These are phyloP conservation scores for Sporothrix euskadiensis DNA, from an alignment of 2,329 filamentous ascomycete genomes.

Conservation along the genomic window DNA sequence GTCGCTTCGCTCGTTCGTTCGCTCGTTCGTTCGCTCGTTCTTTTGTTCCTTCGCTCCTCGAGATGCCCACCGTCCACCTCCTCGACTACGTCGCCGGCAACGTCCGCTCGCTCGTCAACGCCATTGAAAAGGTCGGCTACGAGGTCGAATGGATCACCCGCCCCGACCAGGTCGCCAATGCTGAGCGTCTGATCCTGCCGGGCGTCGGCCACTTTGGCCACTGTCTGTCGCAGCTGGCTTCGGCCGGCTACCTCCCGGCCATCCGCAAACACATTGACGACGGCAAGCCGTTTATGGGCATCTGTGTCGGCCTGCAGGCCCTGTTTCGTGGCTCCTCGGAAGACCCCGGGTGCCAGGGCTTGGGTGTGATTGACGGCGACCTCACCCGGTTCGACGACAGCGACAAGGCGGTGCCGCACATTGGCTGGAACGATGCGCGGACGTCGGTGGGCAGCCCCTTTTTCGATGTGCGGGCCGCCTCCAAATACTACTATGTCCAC, in stretches of 20 bases:
- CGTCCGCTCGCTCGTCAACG: constrained; percentile 92
- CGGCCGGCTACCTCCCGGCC: constrained; percentile 80
- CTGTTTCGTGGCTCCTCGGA: constrained; percentile 86
- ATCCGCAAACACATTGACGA: constrained; percentile 79
- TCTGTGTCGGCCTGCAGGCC: constrained; percentile 92
- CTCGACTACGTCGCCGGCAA: constrained; percentile 94
- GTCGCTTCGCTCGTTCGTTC: not conserved
- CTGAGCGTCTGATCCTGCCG: constrained; percentile 90
- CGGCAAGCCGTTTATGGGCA: constrained; percentile 97
- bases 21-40: not conserved
- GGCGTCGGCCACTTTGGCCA: constrained; percentile 98
- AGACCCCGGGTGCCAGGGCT: constrained; percentile 67
- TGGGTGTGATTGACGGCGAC: constrained; percentile 70
- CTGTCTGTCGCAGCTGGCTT: constrained; percentile 80
- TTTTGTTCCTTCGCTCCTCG: not conserved
- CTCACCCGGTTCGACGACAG: constrained; percentile 75
- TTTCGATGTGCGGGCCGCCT: constrained; percentile 75
- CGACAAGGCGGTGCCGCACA: constrained; percentile 93
- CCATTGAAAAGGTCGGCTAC: constrained; percentile 93
- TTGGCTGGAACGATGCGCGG: constrained; percentile 92
- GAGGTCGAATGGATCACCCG: constrained; percentile 87
- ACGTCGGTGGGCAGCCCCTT: constrained; percentile 44
- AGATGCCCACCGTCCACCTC: constrained; percentile 67
- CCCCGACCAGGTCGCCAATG: constrained; percentile 79
- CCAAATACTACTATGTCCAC: constrained; percentile 99